Conservation (phyloP, 2,329 filamentous ascomycete genomes). For the Colletotrichum agaves region DNA sequence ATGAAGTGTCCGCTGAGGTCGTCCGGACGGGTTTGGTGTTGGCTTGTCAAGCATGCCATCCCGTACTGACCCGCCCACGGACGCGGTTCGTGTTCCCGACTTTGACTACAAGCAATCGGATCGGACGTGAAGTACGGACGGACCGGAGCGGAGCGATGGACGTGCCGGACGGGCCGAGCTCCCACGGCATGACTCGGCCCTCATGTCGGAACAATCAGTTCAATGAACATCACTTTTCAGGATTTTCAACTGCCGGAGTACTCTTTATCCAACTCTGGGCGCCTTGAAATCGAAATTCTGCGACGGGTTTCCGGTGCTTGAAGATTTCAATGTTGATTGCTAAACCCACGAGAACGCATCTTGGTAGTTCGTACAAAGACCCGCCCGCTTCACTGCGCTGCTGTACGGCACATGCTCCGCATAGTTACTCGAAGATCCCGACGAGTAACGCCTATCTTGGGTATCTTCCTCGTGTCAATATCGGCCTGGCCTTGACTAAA, state of each 20-base stretch:
- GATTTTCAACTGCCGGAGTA: no score
- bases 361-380: no score
- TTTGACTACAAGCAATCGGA: conserved; percentile 13
- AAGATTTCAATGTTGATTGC: no score
- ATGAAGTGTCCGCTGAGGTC: neutral
- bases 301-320: no score
- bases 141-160: neutral
- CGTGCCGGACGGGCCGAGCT: neutral
- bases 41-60: conserved; percentile 14
- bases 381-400: no score
- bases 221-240: no score
- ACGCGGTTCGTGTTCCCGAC: neutral
- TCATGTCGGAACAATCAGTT: neutral
- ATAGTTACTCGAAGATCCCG: no score
- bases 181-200: neutral
- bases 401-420: no score
- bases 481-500: neutral
- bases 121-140: neutral
- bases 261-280: no score
- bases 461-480: neutral
- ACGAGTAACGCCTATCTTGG: neutral
- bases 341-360: no score
- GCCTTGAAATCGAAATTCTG: no score
- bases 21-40: neutral
- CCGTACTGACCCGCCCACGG: conserved; percentile 4